Base-by-base conservation (phyloP, 2,329 filamentous ascomycete genomes). In the Epichloe hybrida region DNA sequence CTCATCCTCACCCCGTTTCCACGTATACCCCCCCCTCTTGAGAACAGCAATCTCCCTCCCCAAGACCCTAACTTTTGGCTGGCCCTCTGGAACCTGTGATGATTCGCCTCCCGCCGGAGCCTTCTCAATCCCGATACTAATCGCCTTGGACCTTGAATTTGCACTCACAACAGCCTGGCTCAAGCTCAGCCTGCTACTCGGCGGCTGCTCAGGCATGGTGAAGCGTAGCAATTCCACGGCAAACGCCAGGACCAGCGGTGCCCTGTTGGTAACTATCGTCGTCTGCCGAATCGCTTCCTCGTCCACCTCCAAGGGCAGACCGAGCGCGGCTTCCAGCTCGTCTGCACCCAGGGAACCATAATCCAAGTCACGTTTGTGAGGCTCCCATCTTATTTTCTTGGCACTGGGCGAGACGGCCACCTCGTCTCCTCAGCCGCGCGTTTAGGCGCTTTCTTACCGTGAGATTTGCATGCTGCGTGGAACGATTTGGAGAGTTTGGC, bases 141-240 rank as follows among this genome's bases (percentile, higher is more conserved):
- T 74, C 9, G 88, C 88, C 66, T 90, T 90, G 37, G 79, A 80
- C 56, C 82, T 78, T 53, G 85, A 88, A 61, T 91, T 93, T 31
- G 81, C 81, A 62, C 86, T 90, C 15, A 94, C 86, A 1, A 93
- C 82, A 0, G 86, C 88, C 65, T 95, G 88, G 0, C 83, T 86
- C 20, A 95, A 70, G 61, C 88, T 94, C 20, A 95, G 69, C 45
- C 87, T 75, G 62, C 87, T 91, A n/a, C 86, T 93, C 3, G 83
- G 73, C 3, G 88, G 88, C 62, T 95, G 89, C 57, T 86, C 83
- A 0, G 88, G 86, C 83, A 90, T 91, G 0, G 87, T 94, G 61
- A 84, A 82, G 44, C 85, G 83, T 45, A 94, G 64, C 46, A 91
- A 63, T 53, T 81, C 78, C 13, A 88, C 77, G 1, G 84, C 81